phyloP scores from a whole-genome alignment of 2,329 filamentous ascomycete species.

The Phyllosticta paracitricarpa region DNA sequence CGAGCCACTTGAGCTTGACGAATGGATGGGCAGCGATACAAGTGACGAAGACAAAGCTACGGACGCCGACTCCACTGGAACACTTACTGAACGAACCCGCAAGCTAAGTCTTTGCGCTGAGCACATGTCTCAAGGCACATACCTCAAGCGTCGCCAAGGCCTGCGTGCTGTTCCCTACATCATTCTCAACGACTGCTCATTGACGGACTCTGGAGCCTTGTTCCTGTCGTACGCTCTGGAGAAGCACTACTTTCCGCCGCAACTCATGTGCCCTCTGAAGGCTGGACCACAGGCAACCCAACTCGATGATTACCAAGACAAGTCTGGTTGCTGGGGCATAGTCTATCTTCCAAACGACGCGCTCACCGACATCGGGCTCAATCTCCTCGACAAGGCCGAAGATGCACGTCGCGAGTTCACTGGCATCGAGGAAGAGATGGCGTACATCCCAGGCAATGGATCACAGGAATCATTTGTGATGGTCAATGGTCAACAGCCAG shows the following conservation, averaged over 20 bases:
- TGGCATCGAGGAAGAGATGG: background rate
- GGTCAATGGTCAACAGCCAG: constrained; percentile 9
- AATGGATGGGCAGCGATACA: background rate
- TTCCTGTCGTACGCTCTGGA: constrained; percentile 32
- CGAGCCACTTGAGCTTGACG: constrained; percentile 18
- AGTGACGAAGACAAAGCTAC: background rate
- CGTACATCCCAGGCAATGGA: background rate
- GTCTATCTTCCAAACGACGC: constrained; percentile 24
- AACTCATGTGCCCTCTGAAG: constrained; percentile 25
- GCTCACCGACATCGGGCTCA: constrained; percentile 8
- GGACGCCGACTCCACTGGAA: background rate
- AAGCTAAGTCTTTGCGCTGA: background rate
- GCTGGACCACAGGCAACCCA: constrained; percentile 20
- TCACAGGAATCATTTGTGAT: constrained; percentile 4
- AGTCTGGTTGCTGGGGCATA: constrained; percentile 21
- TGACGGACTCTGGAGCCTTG: constrained; percentile 30
- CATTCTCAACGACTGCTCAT: constrained; percentile 22
- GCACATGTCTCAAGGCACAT: background rate
- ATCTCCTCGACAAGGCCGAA: constrained; percentile 8
- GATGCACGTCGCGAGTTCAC: constrained; percentile 5
- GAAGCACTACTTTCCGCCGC: constrained; percentile 28
- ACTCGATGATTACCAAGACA: constrained; percentile 20
- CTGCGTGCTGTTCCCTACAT: constrained; percentile 32
- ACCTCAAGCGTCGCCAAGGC: constrained; percentile 21
- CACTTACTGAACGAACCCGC: constrained; percentile 5